These are phyloP conservation scores for Leptographium procerum DNA, from an alignment of 2,329 filamentous ascomycete species.

Conservation along the genomic window DNA sequence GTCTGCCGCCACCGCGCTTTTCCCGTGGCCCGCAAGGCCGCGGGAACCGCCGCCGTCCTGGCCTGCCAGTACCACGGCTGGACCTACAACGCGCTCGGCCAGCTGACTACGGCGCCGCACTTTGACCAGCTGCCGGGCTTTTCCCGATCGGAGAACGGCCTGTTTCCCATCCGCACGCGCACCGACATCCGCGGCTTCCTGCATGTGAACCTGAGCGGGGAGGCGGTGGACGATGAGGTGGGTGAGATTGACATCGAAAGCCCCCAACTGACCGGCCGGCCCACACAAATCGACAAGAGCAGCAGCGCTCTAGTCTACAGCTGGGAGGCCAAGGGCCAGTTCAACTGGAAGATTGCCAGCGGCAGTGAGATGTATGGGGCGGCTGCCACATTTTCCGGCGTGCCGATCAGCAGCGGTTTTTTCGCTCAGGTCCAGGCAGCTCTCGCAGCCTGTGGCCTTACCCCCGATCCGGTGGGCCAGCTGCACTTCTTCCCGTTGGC, in stretches of 20 bases:
- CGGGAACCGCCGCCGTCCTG: neutral
- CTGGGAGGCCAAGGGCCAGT: neutral
- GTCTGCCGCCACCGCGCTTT: slow-evolving; percentile 6
- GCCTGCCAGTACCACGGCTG: slow-evolving; percentile 6
- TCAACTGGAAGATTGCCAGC: slow-evolving; percentile 4
- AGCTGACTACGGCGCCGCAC: slow-evolving; percentile 1
- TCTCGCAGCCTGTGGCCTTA: neutral
- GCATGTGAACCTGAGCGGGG: neutral
- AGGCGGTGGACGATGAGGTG: neutral
- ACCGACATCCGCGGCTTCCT: neutral
- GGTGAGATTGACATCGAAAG: too few relatives aligned
- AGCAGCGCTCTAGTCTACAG: neutral
- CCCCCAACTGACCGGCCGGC: neutral
- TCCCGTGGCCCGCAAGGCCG: neutral
- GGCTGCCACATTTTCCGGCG: neutral
- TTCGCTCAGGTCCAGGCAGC: neutral
- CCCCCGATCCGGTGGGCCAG: too few relatives aligned
- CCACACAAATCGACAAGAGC: neutral
- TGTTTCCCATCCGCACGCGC: neutral
- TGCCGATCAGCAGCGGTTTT: neutral
- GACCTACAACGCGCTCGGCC: slow-evolving; percentile 4
- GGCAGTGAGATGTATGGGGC: neutral
- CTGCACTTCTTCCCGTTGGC: neutral
- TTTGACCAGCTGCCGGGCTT: slow-evolving; percentile 3
- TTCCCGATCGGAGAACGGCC: neutral